Evolutionary conservation across 495 filamentous ascomycete species (phyloP).

Genomic region (Stereocaulon alpinum): DNA sequence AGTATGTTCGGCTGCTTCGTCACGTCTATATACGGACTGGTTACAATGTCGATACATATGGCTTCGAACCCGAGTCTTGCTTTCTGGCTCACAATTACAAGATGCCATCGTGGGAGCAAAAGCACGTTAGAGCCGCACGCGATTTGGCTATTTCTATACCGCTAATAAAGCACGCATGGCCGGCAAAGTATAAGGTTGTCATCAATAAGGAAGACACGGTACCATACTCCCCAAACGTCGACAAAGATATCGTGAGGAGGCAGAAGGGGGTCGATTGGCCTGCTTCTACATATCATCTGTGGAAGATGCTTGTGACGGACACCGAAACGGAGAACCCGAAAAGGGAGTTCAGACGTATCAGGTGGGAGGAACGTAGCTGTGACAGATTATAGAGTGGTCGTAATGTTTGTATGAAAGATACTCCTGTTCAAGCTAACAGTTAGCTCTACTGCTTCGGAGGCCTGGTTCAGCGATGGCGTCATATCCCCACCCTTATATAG

Average conservation of each 20-base stretch:
- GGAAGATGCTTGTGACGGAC: constrained; percentile 1
- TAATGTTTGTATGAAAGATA: no score
- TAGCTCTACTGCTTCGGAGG: no score
- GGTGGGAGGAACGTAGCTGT: background rate
- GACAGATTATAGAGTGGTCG: no score
- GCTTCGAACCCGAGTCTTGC: background rate
- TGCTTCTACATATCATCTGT: background rate
- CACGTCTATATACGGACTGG: background rate
- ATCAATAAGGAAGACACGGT: background rate
- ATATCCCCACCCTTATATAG: no score
- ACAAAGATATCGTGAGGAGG: background rate
- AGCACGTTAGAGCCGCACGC: background rate
- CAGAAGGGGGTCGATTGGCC: background rate
- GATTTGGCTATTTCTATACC: background rate
- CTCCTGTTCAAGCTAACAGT: no score
- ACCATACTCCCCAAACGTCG: background rate
- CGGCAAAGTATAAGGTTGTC: background rate
- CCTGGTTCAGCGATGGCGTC: no score
- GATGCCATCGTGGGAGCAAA: no score
- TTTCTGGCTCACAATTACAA: background rate
- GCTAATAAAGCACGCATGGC: constrained; percentile 5
- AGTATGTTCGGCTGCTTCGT: background rate
- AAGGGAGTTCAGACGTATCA: background rate
- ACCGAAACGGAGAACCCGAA: background rate
- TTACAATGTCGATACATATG: constrained; percentile 6